Base-by-base conservation (phyloP, 2,329 filamentous ascomycete genomes). In the Diaporthe sp. region DNA sequence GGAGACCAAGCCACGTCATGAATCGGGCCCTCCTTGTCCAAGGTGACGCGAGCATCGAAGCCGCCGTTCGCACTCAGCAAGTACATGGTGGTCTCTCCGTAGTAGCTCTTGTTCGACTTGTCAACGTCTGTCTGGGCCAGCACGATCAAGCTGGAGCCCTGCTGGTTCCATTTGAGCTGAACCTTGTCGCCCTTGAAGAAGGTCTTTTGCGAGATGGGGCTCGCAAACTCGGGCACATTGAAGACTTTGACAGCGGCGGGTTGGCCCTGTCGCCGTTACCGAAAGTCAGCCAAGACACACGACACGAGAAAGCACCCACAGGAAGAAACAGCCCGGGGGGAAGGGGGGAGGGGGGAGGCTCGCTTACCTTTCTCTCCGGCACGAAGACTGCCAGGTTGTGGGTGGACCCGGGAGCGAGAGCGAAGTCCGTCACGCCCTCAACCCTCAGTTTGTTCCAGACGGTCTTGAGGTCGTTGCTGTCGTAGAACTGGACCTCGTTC, bases 121-220 rank as follows among this genome's bases (percentile, higher is more conserved):
- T 99, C 97, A 71, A 98, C 97, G 77, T 99, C 97, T 42, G 97
- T 99, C 87, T 98, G 96, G 72, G 97, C 96, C 80, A 99, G 91
- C 78, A 98, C 96, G 81, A 99, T 94, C 82, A 98, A 85, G 82
- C 93, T 96, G 50, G 96, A 98, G 70, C 97, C 97, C 76, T 95
- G 88, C 78, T 93, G 91, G 85, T 99, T 99, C 97, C 97, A 99
- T 87, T 98, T 98, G 81, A 99, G 88, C 85, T 98, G 95, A 63
- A 99, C 96, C 88, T 98, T 98, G 88, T 99, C 97, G 77, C 96
- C 96, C 88, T 99, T 99, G 91, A 95, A 99, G 83, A 99, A 99
- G 1, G 94, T 98, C 92, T 99, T 99, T 83, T 98, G 96, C 51
- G 96, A 98, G 66, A 98, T 92, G 6, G 96, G 92, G 70, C 87